Conservation (phyloP, 306 rosid genomes). For the Biancaea sappan region DNA sequence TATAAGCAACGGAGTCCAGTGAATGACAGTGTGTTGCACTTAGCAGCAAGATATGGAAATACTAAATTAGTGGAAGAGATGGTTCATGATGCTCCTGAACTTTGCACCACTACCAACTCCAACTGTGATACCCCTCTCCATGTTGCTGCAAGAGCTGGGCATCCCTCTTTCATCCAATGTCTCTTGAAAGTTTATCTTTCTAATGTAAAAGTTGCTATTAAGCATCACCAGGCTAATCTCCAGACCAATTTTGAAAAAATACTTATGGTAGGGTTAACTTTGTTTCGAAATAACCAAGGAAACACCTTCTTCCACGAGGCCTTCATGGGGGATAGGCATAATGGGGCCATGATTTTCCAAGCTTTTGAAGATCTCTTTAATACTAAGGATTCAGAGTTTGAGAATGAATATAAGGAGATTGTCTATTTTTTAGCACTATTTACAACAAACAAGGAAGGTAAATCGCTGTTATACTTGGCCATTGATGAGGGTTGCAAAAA, state of each 20-base stretch:
- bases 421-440: neutral
- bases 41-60: neutral
- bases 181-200: neutral
- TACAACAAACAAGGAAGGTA: neutral
- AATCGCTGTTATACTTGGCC: neutral
- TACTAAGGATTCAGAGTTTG: neutral
- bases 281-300: neutral
- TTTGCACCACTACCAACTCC: neutral
- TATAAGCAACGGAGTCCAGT: neutral
- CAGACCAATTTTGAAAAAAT: too few species aligned
- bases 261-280: neutral
- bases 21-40: neutral
- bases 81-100: neutral
- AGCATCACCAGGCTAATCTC: too few species aligned
- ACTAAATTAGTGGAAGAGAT: neutral
- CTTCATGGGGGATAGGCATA: neutral
- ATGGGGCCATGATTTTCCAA: neutral
- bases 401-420: neutral
- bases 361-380: neutral
- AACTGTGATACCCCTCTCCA: neutral
- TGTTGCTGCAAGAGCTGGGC: neutral
- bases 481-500: neutral
- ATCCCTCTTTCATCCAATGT: neutral
- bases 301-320: conserved; percentile 25
- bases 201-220: too few species aligned